Conservation (phyloP, 345 rosid species). For the Nasturtium officinale region DNA sequence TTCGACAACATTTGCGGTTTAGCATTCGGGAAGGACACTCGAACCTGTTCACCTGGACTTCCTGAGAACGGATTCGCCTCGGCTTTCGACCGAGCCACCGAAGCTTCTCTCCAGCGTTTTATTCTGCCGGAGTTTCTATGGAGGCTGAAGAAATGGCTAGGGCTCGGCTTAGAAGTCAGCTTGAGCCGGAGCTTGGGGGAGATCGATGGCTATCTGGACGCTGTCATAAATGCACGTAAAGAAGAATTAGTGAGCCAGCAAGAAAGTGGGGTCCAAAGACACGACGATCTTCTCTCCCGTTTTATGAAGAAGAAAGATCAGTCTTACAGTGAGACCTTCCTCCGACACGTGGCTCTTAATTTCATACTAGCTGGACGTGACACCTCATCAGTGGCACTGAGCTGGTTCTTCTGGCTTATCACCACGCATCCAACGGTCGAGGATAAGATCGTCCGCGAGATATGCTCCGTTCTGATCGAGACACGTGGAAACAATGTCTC, state of each 20-base stretch:
- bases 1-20: slow-evolving; percentile 96
- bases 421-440: slow-evolving; percentile 68
- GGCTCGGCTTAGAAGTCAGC: slow-evolving; percentile 84
- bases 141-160: slow-evolving; percentile 80
- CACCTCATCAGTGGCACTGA: slow-evolving; percentile 87
- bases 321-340: slow-evolving; percentile 63
- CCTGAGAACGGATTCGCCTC: slow-evolving; percentile 78
- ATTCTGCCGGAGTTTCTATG: slow-evolving; percentile 80
- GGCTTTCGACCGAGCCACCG: slow-evolving; percentile 92
- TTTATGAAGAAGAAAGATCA: slow-evolving; percentile 86
- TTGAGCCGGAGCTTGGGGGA: slow-evolving; percentile 72
- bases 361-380: slow-evolving; percentile 97
- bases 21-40: slow-evolving; percentile 91
- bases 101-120: slow-evolving; percentile 88
- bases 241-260: slow-evolving; percentile 64
- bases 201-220: slow-evolving; percentile 65
- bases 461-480: slow-evolving; percentile 60
- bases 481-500: slow-evolving; percentile 69
- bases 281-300: slow-evolving; percentile 84
- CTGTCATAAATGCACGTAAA: slow-evolving; percentile 70
- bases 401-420: slow-evolving; percentile 93
- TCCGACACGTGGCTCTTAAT: slow-evolving; percentile 84
- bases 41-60: slow-evolving; percentile 71
- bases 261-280: slow-evolving; percentile 55
- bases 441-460: slow-evolving; percentile 71